These are phyloP conservation scores for Yamadazyma blattariae DNA, from an alignment of 1,139 yeast species.

Conservation along the genomic window DNA sequence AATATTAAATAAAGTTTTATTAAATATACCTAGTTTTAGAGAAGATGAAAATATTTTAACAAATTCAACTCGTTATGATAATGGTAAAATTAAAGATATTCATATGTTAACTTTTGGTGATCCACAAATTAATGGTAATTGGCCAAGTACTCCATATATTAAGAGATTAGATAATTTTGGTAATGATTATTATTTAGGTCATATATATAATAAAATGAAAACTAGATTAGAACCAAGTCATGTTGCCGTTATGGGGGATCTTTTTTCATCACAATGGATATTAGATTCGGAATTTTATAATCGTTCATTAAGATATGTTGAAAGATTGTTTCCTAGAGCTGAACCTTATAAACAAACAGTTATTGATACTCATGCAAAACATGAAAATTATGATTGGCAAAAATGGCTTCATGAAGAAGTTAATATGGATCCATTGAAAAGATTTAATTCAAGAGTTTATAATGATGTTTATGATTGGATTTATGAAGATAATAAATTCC, in stretches of 20 bases:
- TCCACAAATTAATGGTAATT: conserved; percentile 91
- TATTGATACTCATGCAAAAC: conserved; percentile 43
- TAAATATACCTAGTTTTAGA: conserved; percentile 31
- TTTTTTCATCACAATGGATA: conserved; percentile 96
- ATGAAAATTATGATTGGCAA: conserved; percentile 56
- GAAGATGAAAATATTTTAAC: conserved; percentile 9
- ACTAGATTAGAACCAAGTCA: conserved; percentile 66
- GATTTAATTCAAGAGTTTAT: conserved; percentile 51
- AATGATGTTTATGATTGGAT: conserved; percentile 68
- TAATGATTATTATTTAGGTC: conserved; percentile 85
- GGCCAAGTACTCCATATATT: conserved; percentile 68
- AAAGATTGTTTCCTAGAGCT: conserved; percentile 59
- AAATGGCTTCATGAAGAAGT: conserved; percentile 39
- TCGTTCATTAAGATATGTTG: conserved; percentile 70
- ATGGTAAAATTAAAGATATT: conserved; percentile 41
- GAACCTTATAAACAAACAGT: conserved; percentile 47
- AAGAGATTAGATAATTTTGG: conserved; percentile 81
- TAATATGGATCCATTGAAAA: conserved; percentile 36
- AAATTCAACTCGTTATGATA: conserved; percentile 7
- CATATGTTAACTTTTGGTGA: conserved; percentile 84
- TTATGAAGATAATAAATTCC: conserved; percentile 26
- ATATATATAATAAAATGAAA: conserved; percentile 67
- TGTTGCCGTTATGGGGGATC: conserved; percentile 89
- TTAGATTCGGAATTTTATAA: conserved; percentile 78
- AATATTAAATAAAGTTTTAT: conserved; percentile 22